Evolutionary conservation across 164 flowering plant species (phyloP).

Genomic region (Sextonia rubra): DNA sequence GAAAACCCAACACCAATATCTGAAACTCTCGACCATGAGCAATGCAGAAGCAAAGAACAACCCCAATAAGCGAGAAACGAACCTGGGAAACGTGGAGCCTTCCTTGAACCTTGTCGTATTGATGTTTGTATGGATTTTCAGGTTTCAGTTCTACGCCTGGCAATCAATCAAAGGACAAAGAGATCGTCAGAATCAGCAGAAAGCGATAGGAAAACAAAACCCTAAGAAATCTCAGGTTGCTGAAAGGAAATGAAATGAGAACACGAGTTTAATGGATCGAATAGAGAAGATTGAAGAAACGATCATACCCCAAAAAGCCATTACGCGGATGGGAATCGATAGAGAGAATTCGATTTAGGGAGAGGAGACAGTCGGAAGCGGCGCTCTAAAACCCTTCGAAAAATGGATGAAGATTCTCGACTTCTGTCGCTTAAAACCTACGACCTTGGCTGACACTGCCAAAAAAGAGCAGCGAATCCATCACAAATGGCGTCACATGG

Average conservation of each 20-base stretch:
- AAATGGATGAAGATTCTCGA: not conserved
- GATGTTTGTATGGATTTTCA: slow-evolving; percentile 49
- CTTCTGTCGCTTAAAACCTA: not conserved
- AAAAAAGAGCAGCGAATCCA: no score
- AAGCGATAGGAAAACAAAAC: not conserved
- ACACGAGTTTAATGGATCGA: no score
- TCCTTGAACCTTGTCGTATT: slow-evolving; percentile 36
- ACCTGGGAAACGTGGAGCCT: slow-evolving; percentile 82
- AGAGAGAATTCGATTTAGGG: not conserved
- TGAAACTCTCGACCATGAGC: not conserved
- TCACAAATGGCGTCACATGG: no score
- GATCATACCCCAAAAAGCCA: slow-evolving; percentile 8
- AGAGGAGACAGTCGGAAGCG: not conserved
- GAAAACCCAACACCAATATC: not conserved
- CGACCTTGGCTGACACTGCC: no score
- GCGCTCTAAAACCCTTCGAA: not conserved
- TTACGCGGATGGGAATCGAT: not conserved
- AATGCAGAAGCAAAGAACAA: not conserved
- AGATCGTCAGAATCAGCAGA: not conserved
- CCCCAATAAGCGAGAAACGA: not conserved
- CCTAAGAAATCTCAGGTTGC: not conserved
- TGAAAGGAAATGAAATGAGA: not conserved
- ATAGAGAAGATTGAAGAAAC: not conserved
- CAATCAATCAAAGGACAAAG: not conserved
- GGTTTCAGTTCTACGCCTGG: slow-evolving; percentile 83